Conservation (phyloP, 2,329 filamentous ascomycete genomes). For the Alternaria panax region DNA sequence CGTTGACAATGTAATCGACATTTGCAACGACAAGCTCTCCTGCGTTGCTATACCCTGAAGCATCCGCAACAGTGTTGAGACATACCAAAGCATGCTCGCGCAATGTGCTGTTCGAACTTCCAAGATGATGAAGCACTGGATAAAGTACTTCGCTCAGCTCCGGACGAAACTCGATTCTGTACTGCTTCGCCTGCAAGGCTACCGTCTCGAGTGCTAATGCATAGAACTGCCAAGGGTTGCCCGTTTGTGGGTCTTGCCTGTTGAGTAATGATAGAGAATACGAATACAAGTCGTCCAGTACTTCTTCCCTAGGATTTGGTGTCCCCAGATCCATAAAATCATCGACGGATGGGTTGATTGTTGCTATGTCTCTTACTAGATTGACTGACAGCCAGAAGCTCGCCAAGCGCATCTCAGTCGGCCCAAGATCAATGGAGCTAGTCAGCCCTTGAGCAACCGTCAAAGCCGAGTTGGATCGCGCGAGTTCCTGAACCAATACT, state of each 20-base stretch:
- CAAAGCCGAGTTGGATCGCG: conserved; percentile 50
- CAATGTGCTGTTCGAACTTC: conserved; percentile 71
- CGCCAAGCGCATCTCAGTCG: conserved; percentile 68
- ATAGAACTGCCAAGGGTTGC: conserved; percentile 73
- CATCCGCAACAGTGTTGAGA: conserved; percentile 77
- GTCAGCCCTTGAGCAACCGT: conserved; percentile 71
- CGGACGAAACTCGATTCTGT: conserved; percentile 73
- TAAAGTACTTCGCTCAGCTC: conserved; percentile 93
- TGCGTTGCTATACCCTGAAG: conserved; percentile 77
- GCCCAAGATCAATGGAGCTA: conserved; percentile 65
- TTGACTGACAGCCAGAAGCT: conserved; percentile 83
- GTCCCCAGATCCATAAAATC: conserved; percentile 68
- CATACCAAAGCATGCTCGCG: conserved; percentile 83
- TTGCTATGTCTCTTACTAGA: conserved; percentile 67
- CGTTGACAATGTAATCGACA: conserved; percentile 95
- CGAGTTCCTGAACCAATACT: conserved; percentile 64
- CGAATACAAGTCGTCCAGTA: conserved; percentile 71
- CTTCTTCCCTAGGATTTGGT: conserved; percentile 36
- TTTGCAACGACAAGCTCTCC: conserved; percentile 86
- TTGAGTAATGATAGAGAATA: conserved; percentile 70
- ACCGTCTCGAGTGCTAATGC: conserved; percentile 83
- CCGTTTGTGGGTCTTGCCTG: conserved; percentile 45
- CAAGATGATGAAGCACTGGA: conserved; percentile 86
- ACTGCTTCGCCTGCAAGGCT: conserved; percentile 74
- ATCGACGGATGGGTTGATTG: conserved; percentile 64